A percentile compares a stretch with the other conserved stretches of the same genome.
Evolutionary conservation across 257 asterid species (phyloP).

Genomic region (Gentiana straminea): DNA sequence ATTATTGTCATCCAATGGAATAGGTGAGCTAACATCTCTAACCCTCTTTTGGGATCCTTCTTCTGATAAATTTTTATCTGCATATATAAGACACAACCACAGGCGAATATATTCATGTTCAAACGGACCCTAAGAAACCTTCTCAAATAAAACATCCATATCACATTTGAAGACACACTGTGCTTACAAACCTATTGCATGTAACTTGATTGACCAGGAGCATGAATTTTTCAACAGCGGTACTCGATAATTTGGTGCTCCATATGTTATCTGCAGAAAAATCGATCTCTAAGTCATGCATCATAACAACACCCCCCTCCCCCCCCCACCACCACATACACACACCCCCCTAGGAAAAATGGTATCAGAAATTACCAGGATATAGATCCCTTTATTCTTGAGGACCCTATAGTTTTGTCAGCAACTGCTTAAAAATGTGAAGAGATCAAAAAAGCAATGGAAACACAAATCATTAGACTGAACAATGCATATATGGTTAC

Average conservation of each 20-base stretch:
- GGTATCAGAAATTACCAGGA: conserved; percentile 38
- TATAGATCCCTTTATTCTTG: conserved; percentile 65
- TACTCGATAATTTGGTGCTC: conserved; percentile 58
- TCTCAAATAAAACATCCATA: no score
- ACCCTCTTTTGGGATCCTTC: conserved; percentile 21
- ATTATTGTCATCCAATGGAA: conserved; percentile 37
- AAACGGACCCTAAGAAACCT: no score
- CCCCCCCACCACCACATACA: no score
- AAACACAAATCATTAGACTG: conserved; percentile 16
- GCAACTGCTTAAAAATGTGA: conserved; percentile 57
- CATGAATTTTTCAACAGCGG: conserved; percentile 35
- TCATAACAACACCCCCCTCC: no score
- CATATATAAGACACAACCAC: conserved; percentile 3
- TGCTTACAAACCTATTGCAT: conserved; percentile 33
- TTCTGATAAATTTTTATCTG: conserved; percentile 42
- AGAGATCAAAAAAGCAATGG: conserved; percentile 29
- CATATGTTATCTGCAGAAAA: conserved; percentile 57
- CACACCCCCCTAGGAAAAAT: neutral
- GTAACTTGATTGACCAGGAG: conserved; percentile 54
- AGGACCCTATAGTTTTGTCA: conserved; percentile 67
- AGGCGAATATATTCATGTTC: neutral
- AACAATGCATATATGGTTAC: conserved; percentile 6
- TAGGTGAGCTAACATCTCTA: conserved; percentile 40
- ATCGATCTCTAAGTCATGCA: neutral
- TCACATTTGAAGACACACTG: no score